These are phyloP conservation scores for Epichloe baconii DNA, from an alignment of 2,329 filamentous ascomycete genomes.

Conservation along the genomic window DNA sequence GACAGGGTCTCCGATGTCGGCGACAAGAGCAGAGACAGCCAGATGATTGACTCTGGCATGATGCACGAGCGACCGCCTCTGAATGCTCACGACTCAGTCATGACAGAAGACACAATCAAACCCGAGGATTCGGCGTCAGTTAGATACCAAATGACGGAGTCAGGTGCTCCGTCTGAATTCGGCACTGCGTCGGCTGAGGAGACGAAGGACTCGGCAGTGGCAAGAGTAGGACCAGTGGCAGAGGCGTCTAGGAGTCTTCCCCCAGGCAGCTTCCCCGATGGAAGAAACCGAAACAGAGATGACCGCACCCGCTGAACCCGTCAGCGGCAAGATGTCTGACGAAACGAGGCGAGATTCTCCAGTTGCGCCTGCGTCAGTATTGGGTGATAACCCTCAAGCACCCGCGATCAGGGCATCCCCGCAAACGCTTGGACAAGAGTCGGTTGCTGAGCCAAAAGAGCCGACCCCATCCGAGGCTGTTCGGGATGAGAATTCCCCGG, in stretches of 20 bases:
- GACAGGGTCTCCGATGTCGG: constrained; percentile 14
- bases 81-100: constrained; percentile 18
- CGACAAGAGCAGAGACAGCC: constrained; percentile 15
- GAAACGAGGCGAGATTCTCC: not conserved
- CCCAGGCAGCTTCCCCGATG: constrained; percentile 10
- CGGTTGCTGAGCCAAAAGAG: not conserved
- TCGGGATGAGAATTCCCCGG: not conserved
- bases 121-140: constrained; percentile 26
- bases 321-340: not conserved
- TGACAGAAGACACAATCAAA: constrained; percentile 25
- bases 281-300: not conserved
- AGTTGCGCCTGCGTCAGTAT: not conserved
- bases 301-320: not conserved
- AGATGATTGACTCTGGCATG: constrained; percentile 10
- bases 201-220: constrained; percentile 7
- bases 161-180: constrained; percentile 15
- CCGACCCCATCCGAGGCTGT: not conserved
- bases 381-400: not conserved
- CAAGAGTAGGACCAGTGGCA: constrained; percentile 2
- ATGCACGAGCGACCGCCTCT: constrained; percentile 12
- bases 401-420: not conserved
- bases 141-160: constrained; percentile 16
- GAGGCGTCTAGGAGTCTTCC: constrained; percentile 2
- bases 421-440: not conserved
- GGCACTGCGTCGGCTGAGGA: constrained; percentile 13